Percentiles rank a stretch among this genome's conserved stretches.
These are phyloP conservation scores for Flaveria linearis DNA, from an alignment of 129 eudicot species.

Conservation along the genomic window DNA sequence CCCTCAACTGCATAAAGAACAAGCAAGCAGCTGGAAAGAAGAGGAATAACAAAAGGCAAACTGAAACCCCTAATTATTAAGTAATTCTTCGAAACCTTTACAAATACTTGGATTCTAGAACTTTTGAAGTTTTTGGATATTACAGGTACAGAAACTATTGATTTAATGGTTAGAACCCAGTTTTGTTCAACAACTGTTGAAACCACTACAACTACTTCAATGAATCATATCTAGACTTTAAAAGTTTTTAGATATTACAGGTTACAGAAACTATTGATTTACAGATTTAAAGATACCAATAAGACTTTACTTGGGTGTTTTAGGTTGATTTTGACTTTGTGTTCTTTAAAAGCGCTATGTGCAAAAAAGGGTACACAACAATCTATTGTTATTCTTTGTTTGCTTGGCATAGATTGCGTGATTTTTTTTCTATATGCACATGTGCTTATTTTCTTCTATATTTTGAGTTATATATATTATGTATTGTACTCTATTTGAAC, in stretches of 20 bases:
- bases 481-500: background rate
- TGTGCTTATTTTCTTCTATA: background rate
- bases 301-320: background rate
- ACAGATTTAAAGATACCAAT: background rate
- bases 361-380: background rate
- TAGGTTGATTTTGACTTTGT: background rate
- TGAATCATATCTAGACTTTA: too few species aligned
- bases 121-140: background rate
- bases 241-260: too few species aligned
- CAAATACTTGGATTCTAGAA: background rate
- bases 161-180: background rate
- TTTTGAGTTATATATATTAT: background rate
- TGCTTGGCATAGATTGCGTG: background rate
- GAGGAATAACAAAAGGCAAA: conserved; percentile 2
- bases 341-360: background rate
- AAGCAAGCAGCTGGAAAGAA: background rate
- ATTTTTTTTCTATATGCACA: background rate
- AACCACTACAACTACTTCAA: too few species aligned
- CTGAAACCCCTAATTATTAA: background rate
- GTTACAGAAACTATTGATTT: too few species aligned
- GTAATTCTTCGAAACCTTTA: conserved; percentile 1
- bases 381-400: background rate
- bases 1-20: background rate
- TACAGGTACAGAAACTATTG: background rate
- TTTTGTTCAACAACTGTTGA: too few species aligned